Percentiles rank a stretch among this genome's conserved stretches.
These are phyloP conservation scores for Barnettozyma vustinii DNA, from an alignment of 805 yeast species.

Conservation along the genomic window DNA sequence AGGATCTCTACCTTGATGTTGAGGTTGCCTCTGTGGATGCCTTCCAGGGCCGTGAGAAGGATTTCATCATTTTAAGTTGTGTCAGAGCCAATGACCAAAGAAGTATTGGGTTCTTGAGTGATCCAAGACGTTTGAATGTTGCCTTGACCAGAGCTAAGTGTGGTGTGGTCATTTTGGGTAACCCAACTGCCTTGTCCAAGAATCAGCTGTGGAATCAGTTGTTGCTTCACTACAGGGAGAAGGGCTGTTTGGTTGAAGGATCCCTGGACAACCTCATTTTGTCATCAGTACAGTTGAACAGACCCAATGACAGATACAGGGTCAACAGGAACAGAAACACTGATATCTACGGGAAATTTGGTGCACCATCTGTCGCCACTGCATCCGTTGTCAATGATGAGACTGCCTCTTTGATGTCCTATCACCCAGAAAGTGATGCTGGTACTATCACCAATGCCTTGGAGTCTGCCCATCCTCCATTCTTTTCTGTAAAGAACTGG, in stretches of 20 bases:
- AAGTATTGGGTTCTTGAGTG: conserved; percentile 77
- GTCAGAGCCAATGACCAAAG: conserved; percentile 76
- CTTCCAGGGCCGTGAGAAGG: conserved; percentile 88
- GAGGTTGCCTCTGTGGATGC: conserved; percentile 96
- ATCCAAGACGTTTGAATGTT: conserved; percentile 82
- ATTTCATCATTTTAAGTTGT: conserved; percentile 69
- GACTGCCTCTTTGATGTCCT: conserved; percentile 35
- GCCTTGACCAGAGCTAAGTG: conserved; percentile 85
- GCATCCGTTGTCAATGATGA: conserved; percentile 27
- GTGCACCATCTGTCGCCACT: conserved; percentile 13
- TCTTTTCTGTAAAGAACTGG: conserved; percentile 20
- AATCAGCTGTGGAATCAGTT: conserved; percentile 76
- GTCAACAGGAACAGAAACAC: conserved; percentile 7
- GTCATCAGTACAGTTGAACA: conserved; percentile 52
- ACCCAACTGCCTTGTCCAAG: conserved; percentile 69
- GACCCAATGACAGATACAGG: conserved; percentile 18
- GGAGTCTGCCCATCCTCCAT: conserved; percentile 11
- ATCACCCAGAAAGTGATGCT: conserved; percentile 25
- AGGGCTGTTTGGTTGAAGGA: conserved; percentile 88
- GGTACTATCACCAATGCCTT: conserved; percentile 9
- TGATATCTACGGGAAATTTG: conserved; percentile 5
- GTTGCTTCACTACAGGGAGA: conserved; percentile 71
- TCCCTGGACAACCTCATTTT: conserved; percentile 73
- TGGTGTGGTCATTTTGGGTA: conserved; percentile 78
- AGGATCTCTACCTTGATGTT: conserved; percentile 59